These are phyloP conservation scores for Cystobasidium sp. DNA, from an alignment of 1,284 basidiomycete genomes.

Conservation along the genomic window DNA sequence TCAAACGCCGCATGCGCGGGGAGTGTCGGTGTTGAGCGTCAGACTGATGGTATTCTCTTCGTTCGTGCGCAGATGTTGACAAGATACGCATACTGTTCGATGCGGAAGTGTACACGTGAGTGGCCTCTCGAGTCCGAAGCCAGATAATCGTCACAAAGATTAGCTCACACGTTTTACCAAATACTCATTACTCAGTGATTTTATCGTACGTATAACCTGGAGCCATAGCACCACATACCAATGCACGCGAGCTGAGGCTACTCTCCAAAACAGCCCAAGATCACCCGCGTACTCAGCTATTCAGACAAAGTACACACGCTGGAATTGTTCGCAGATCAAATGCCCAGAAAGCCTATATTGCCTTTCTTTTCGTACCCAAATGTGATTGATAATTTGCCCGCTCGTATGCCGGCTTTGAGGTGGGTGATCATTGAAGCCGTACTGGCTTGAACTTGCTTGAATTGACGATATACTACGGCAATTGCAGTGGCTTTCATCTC, in stretches of 20 bases:
- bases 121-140: neutral
- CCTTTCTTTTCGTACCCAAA: conserved; percentile 33
- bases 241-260: neutral
- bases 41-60: neutral
- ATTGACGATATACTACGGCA: neutral
- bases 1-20: neutral
- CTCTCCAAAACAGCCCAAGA: conserved; percentile 24
- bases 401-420: conserved; percentile 26
- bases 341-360: conserved; percentile 21
- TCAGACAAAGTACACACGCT: conserved; percentile 33
- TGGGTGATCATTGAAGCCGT: neutral
- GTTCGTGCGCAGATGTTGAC: conserved; percentile 15
- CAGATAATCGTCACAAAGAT: neutral
- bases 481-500: conserved; percentile 10
- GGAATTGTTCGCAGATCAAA: conserved; percentile 36
- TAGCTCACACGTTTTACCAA: neutral
- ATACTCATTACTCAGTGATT: conserved; percentile 2
- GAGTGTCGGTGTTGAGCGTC: too few species aligned
- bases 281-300: conserved; percentile 21
- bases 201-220: neutral
- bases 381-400: conserved; percentile 31
- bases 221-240: neutral
- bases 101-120: conserved; percentile 31
- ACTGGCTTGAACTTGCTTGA: neutral
- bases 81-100: conserved; percentile 39